These are phyloP conservation scores for Gremmenia infestans DNA, from an alignment of 2,329 filamentous ascomycete genomes.

Conservation along the genomic window DNA sequence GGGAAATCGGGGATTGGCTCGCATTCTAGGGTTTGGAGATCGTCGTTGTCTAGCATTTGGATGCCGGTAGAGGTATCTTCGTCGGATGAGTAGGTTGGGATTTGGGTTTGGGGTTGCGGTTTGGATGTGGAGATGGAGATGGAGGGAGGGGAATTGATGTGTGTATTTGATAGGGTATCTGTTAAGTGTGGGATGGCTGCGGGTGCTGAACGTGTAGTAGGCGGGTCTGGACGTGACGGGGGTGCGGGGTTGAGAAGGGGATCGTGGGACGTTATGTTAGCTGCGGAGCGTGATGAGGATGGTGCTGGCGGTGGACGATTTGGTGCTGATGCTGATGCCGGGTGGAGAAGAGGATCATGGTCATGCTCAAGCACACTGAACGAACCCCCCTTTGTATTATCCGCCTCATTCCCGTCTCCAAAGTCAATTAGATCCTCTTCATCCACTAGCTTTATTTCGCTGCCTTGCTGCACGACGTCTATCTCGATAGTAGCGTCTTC, in stretches of 20 bases:
- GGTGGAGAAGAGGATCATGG: background rate
- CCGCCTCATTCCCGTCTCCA: background rate
- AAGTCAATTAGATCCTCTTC: slow-evolving; percentile 12
- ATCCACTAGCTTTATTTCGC: slow-evolving; percentile 29
- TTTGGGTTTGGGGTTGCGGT: background rate
- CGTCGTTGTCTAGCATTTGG: slow-evolving; percentile 21
- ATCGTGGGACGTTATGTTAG: background rate
- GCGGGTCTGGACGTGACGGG: background rate
- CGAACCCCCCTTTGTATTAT: background rate
- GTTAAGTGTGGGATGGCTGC: background rate
- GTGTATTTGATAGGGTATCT: background rate
- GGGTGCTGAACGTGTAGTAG: background rate
- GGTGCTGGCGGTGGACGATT: background rate
- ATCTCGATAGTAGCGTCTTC: slow-evolving; percentile 31
- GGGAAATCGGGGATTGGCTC: slow-evolving; percentile 10
- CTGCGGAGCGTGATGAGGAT: background rate
- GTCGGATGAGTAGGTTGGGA: slow-evolving; percentile 5
- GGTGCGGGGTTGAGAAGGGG: background rate
- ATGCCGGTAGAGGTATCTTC: slow-evolving; percentile 12
- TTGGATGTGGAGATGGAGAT: background rate
- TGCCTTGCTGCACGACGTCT: slow-evolving; percentile 36
- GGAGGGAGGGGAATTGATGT: slow-evolving; percentile 1
- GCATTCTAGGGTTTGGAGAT: slow-evolving; percentile 5
- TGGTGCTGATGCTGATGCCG: background rate
- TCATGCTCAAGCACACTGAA: slow-evolving; percentile 5